Conservation (phyloP, 2,329 filamentous ascomycete species). For the Neonectria faginata region DNA sequence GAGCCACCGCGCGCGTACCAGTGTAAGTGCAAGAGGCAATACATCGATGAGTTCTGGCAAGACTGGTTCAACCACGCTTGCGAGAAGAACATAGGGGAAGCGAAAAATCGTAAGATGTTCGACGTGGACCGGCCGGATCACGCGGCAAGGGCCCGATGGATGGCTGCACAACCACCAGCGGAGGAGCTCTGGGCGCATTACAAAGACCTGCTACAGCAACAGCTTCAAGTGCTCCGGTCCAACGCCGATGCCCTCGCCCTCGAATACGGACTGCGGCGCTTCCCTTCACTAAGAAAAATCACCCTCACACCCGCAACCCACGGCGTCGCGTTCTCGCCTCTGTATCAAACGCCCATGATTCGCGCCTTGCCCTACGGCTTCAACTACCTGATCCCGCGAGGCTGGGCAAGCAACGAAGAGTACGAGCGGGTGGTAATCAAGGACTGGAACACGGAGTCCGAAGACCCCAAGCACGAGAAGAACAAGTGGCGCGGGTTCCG, state of each 20-base stretch:
- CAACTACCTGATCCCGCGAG: constrained; percentile 5
- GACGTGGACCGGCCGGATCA: constrained; percentile 1
- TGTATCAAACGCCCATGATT: constrained; percentile 20
- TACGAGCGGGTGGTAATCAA: neutral
- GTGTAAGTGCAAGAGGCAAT: neutral
- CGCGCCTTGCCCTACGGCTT: constrained; percentile 10
- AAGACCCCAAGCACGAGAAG: neutral
- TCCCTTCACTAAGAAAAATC: constrained; percentile 9
- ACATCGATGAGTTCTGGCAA: neutral
- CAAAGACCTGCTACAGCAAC: neutral
- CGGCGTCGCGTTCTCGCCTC: constrained; percentile 5
- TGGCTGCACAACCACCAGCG: neutral
- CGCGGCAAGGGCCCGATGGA: constrained; percentile 2
- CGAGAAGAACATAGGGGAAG: neutral
- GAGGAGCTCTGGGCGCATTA: neutral
- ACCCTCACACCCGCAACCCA: constrained; percentile 11
- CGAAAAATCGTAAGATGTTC: neutral
- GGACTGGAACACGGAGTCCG: neutral
- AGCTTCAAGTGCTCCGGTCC: neutral
- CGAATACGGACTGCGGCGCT: neutral
- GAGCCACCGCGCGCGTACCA: neutral
- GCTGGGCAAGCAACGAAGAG: neutral
- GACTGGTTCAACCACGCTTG: neutral
- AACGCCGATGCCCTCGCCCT: neutral
- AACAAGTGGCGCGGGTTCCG: constrained; percentile 8